A percentile compares a stretch with the other conserved stretches of the same genome.
Conservation (phyloP, 169 alveolate species). For the Cryptosporidium tyzzeri region DNA sequence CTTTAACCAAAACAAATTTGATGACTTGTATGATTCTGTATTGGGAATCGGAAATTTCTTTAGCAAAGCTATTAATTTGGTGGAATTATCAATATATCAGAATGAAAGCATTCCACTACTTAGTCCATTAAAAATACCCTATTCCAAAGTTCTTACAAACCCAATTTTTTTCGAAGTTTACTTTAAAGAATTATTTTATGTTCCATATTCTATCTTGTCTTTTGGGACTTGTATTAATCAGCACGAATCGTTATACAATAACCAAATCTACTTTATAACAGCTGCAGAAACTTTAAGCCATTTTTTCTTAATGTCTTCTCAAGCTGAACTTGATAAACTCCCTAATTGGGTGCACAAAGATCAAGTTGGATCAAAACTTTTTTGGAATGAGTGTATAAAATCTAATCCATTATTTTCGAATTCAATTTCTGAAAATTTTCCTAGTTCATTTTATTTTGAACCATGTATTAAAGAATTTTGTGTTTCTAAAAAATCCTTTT, state of each 20-base stretch:
- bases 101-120: neutral
- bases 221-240: constrained; percentile 28
- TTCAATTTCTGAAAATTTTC: neutral
- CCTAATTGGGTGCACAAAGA: constrained; percentile 37
- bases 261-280: constrained; percentile 19
- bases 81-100: neutral
- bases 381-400: constrained; percentile 13
- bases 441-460: constrained; percentile 4
- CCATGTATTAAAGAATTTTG: constrained; percentile 22
- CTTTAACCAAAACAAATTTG: constrained; percentile 3
- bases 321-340: neutral
- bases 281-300: constrained; percentile 28
- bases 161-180: constrained; percentile 25
- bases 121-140: neutral
- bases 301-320: constrained; percentile 1
- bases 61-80: neutral
- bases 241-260: neutral
- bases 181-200: constrained; percentile 25
- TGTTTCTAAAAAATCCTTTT: neutral
- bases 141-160: neutral
- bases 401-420: constrained; percentile 9
- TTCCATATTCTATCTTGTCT: constrained; percentile 21
- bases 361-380: neutral
- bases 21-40: constrained; percentile 31
- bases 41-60: constrained; percentile 6